Evolutionary conservation across 371 early-diverging fungal genomes (phyloP), one percentile per base, ranked within the genome.

Genomic region (Conidiobolus incongruus): DNA sequence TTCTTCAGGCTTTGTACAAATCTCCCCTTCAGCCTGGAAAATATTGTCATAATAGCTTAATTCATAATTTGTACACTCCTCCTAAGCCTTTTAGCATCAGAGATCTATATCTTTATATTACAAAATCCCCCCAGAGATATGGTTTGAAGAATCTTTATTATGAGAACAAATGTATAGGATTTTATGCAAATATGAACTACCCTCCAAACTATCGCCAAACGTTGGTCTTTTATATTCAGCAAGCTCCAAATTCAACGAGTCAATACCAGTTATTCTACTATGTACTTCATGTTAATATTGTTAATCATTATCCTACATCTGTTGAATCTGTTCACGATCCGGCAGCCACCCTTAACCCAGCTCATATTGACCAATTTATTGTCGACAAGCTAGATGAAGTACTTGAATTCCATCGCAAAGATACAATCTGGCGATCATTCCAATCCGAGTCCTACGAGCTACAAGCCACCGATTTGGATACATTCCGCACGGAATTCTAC

Each of bases 161-260:
- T 22, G 23, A 43, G 13, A 30, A 43, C 17, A 30, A 32, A n/a
- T 33, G 33, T 30, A 32, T 43, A 3, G 43, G 43, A 22, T 43
- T 43, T 22, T 43, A 19, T 32, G 15, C n/a, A n/a, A n/a, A n/a
- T n/a, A n/a, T n/a, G n/a, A n/a, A n/a, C n/a, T n/a, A n/a, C n/a
- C n/a, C n/a, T n/a, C n/a, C n/a, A n/a, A n/a, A n/a, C n/a, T n/a
- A n/a, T n/a, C n/a, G n/a, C n/a, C n/a, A n/a, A n/a, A n/a, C n/a
- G n/a, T n/a, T n/a, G n/a, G n/a, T n/a, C n/a, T n/a, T n/a, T n/a
- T n/a, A n/a, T n/a, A n/a, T n/a, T n/a, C n/a, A n/a, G n/a, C n/a
- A n/a, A n/a, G n/a, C n/a, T n/a, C n/a, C n/a, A n/a, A n/a, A n/a
- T n/a, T n/a, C n/a, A n/a, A n/a, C n/a, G n/a, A n/a, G n/a, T n/a